Evolutionary conservation across 805 yeast species (phyloP).

Genomic region (Zygotorulaspora chibaensis): DNA sequence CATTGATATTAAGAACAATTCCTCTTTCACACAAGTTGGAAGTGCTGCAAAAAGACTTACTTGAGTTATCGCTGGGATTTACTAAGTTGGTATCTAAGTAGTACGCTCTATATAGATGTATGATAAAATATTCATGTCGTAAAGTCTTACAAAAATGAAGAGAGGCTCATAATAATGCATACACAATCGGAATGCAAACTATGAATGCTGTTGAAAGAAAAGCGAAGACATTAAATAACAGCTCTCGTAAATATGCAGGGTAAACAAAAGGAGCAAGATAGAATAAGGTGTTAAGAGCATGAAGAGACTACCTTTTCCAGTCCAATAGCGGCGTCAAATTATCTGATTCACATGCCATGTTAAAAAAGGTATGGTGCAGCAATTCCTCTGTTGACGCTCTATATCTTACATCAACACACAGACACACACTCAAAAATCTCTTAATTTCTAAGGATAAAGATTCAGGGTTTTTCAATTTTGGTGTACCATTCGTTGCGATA

Average conservation of each 20-base stretch:
- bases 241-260: background rate
- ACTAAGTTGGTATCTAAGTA: slow-evolving; percentile 21
- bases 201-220: background rate
- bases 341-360: slow-evolving; percentile 54
- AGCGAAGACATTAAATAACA: background rate
- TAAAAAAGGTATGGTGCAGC: slow-evolving; percentile 68
- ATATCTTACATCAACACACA: slow-evolving; percentile 89
- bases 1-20: slow-evolving; percentile 31
- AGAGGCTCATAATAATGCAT: no score
- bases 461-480: slow-evolving; percentile 86
- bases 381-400: slow-evolving; percentile 90
- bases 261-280: background rate
- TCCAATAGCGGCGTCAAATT: slow-evolving; percentile 58
- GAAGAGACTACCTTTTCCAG: slow-evolving; percentile 37
- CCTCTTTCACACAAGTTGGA: slow-evolving; percentile 33
- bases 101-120: background rate
- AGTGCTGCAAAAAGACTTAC: slow-evolving; percentile 29
- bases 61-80: slow-evolving; percentile 27
- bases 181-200: no score
- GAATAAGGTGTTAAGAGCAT: background rate
- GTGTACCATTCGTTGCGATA: slow-evolving; percentile 97
- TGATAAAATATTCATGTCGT: background rate
- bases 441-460: slow-evolving; percentile 73
- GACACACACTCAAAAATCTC: slow-evolving; percentile 81
- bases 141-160: no score